Evolutionary conservation across 306 rosid genomes (phyloP).

Genomic region (Carpinus fangiana): DNA sequence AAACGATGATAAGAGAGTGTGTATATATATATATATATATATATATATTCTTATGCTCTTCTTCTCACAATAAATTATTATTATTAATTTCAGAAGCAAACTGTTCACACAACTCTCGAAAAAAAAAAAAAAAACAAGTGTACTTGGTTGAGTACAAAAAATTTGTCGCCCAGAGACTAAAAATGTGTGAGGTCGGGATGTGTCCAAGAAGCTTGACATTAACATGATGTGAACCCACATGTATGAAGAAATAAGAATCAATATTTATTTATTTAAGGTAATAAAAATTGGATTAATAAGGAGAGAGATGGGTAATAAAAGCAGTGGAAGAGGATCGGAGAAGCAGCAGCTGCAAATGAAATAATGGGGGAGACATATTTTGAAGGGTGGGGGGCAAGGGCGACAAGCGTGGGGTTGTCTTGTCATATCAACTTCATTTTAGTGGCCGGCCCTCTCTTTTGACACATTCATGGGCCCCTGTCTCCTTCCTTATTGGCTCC

Average conservation of each 20-base stretch:
- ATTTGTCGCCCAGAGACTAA: not conserved
- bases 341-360: not conserved
- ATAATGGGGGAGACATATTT: not conserved
- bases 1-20: too few relatives aligned
- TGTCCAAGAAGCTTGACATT: not conserved
- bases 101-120: not conserved
- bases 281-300: not conserved
- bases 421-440: constrained; percentile 33
- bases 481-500: not conserved
- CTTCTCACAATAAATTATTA: not conserved
- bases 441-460: constrained; percentile 18
- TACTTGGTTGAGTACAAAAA: not conserved
- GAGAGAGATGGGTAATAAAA: not conserved
- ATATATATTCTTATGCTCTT: too few relatives aligned
- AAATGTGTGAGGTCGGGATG: not conserved
- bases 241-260: not conserved
- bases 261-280: too few relatives aligned
- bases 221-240: not conserved
- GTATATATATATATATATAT: too few relatives aligned
- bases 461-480: not conserved
- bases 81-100: not conserved
- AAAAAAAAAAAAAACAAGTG: not conserved
- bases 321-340: not conserved
- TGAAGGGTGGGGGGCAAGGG: constrained; percentile 14
- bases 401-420: constrained; percentile 49